Base-by-base conservation (phyloP, 345 rosid genomes). In the Populus deltoides region DNA sequence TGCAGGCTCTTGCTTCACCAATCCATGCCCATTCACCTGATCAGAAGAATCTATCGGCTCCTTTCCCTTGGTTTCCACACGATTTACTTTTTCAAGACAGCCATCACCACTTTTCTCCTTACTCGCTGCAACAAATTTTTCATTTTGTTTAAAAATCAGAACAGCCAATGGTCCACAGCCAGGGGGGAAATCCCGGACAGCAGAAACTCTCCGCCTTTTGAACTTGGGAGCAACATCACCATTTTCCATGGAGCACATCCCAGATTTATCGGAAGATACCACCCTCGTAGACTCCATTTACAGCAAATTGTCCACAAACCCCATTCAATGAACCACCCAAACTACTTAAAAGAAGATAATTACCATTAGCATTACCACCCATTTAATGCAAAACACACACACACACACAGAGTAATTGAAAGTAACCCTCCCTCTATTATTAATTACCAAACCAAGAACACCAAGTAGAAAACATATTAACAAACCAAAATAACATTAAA, bases 131-230 rank as follows among this genome's bases (percentile, higher is more conserved):
- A 62, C 57, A 5, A 77, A 84, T 63, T 70, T 75, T 33, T 45
- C 77, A 31, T 62, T 53, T 7, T 39, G 67, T 68, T 43, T 78
- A 2, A 43, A 68, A 36, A 83, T 75, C 43, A 0, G 39, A 15
- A 71, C 29, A 25, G 84, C 81, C 77, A 61, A 6, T 29, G 76
- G 77, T 53, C 91, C 91, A 80, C 85, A 92, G 1, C 85, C 90
- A 22, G 83, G 79, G 0, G 97, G 90, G 45, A 83, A 90, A 73
- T 89, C 88, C 20, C 92, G 85, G 74, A 78, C 31, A 5, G 87
- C 92, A 55, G 77, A 85, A 84, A 86, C 84, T 73, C 51, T 82
- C 47, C 84, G 83, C 65, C 76, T 81, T 89, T 86, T 93, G 74
- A 70, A 77, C 84, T 81, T 89, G 38, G 82, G 79, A 43, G 55